Evolutionary conservation across 148 eudicot genomes (phyloP).

Genomic region (Rhododendron kiyosumense): DNA sequence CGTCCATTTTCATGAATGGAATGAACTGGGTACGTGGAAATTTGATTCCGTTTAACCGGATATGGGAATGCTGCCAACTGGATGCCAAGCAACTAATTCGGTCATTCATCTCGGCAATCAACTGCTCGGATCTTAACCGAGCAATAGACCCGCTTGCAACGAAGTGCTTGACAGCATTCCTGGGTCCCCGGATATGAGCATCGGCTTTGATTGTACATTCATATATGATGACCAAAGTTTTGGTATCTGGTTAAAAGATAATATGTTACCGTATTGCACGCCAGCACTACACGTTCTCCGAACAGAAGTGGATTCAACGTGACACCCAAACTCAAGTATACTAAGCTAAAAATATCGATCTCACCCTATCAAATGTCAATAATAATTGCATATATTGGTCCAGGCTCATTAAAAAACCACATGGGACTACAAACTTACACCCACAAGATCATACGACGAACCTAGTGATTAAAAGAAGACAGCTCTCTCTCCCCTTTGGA

Average conservation of each 20-base stretch:
- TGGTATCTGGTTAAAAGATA: too few relatives aligned
- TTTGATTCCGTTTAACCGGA: not conserved
- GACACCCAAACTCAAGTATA: not conserved
- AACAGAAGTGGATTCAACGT: not conserved
- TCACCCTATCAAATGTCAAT: not conserved
- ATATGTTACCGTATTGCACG: too few relatives aligned
- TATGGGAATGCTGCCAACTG: too few relatives aligned
- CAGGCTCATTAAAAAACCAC: not conserved
- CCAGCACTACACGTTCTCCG: not conserved
- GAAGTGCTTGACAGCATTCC: too few relatives aligned
- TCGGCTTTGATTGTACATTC: not conserved
- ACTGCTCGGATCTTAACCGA: too few relatives aligned
- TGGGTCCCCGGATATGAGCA: too few relatives aligned
- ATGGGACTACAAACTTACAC: not conserved
- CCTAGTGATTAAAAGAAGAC: not conserved
- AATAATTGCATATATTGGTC: not conserved
- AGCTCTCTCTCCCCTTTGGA: slow-evolving; percentile 5
- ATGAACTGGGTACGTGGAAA: not conserved
- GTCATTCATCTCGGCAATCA: too few relatives aligned
- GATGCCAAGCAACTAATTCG: too few relatives aligned
- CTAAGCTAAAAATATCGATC: not conserved
- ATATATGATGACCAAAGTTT: not conserved
- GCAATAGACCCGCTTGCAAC: too few relatives aligned
- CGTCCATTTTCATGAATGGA: not conserved
- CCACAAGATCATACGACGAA: not conserved